A percentile compares a stretch with the other conserved stretches of the same genome.
phyloP scores from a whole-genome alignment of 2,329 filamentous ascomycete species.

The Phoma herbarum region DNA sequence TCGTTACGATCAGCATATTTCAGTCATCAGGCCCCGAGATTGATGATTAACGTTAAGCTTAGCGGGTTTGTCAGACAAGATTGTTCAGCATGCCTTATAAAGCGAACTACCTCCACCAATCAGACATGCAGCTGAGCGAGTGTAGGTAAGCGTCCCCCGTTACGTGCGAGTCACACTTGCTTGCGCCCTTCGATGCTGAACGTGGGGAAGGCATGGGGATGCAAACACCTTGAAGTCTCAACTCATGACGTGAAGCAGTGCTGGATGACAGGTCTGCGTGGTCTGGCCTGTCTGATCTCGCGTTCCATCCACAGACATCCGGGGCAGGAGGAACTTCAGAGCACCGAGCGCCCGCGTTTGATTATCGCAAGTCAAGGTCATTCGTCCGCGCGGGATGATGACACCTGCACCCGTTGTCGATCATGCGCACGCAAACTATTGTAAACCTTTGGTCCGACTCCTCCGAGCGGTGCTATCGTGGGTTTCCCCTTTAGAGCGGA shows the following conservation, averaged over 20 bases:
- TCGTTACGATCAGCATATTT: slow-evolving; percentile 12
- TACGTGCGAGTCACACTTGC: slow-evolving; percentile 24
- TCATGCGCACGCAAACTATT: slow-evolving; percentile 16
- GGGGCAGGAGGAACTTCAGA: slow-evolving; percentile 19
- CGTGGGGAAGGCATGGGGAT: slow-evolving; percentile 2
- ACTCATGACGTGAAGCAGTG: slow-evolving; percentile 18
- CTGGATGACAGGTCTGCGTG: slow-evolving; percentile 16
- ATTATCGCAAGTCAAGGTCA: slow-evolving; percentile 14
- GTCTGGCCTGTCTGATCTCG: slow-evolving; percentile 16
- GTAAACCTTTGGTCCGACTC: slow-evolving; percentile 17
- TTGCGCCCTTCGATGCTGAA: slow-evolving; percentile 10
- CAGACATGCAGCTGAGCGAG: slow-evolving; percentile 13
- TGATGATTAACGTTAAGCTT: slow-evolving; percentile 14
- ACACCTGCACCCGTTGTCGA: slow-evolving; percentile 21
- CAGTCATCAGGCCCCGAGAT: slow-evolving; percentile 18
- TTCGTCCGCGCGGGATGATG: slow-evolving; percentile 30
- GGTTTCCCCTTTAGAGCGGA: background rate
- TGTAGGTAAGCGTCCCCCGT: slow-evolving; percentile 22
- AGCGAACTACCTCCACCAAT: slow-evolving; percentile 32
- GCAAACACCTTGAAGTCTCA: slow-evolving; percentile 2
- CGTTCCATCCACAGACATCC: slow-evolving; percentile 19
- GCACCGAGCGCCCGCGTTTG: slow-evolving; percentile 24
- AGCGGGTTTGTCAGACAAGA: slow-evolving; percentile 39
- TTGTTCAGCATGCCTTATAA: slow-evolving; percentile 42
- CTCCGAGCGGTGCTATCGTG: slow-evolving; percentile 18